phyloP scores from a whole-genome alignment of 1,139 yeast species.

The Geotrichum europaeum region DNA sequence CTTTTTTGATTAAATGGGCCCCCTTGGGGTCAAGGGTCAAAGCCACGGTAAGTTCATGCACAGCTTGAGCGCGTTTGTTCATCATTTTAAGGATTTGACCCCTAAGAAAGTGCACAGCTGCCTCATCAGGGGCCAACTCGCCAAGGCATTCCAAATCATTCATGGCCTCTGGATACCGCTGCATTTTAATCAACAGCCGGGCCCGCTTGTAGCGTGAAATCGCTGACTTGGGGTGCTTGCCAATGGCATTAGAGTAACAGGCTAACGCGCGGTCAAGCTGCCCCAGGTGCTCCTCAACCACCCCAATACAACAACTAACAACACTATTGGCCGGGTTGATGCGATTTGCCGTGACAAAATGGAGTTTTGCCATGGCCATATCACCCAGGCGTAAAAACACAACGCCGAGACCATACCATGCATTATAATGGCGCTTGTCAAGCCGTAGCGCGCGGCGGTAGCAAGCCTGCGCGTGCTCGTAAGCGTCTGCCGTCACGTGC shows the following conservation, averaged over 20 bases:
- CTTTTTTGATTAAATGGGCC: conserved; percentile 77
- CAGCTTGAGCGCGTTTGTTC: conserved; percentile 69
- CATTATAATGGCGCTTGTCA: conserved; percentile 85
- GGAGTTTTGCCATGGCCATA: conserved; percentile 74
- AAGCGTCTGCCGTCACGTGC: conserved; percentile 78
- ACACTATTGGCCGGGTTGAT: conserved; percentile 90
- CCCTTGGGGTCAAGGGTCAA: conserved; percentile 92
- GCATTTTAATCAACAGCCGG: conserved; percentile 66
- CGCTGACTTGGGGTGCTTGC: conserved; percentile 79
- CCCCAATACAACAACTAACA: conserved; percentile 87
- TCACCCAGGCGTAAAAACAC: conserved; percentile 85
- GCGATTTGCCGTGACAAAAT: conserved; percentile 79
- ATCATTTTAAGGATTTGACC: conserved; percentile 82
- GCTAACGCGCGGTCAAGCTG: conserved; percentile 66
- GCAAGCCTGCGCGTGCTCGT: conserved; percentile 80
- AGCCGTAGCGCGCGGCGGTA: conserved; percentile 72
- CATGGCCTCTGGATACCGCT: conserved; percentile 65
- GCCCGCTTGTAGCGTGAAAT: conserved; percentile 87
- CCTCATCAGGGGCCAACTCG: conserved; percentile 85
- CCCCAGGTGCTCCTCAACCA: conserved; percentile 77
- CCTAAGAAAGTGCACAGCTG: conserved; percentile 80
- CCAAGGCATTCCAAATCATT: conserved; percentile 66
- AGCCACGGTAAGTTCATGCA: conserved; percentile 83
- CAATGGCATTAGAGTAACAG: conserved; percentile 69
- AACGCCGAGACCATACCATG: conserved; percentile 95